Evolutionary conservation across 1,284 basidiomycete species (phyloP).

Genomic region (Pyrrhoderma lamaoense): DNA sequence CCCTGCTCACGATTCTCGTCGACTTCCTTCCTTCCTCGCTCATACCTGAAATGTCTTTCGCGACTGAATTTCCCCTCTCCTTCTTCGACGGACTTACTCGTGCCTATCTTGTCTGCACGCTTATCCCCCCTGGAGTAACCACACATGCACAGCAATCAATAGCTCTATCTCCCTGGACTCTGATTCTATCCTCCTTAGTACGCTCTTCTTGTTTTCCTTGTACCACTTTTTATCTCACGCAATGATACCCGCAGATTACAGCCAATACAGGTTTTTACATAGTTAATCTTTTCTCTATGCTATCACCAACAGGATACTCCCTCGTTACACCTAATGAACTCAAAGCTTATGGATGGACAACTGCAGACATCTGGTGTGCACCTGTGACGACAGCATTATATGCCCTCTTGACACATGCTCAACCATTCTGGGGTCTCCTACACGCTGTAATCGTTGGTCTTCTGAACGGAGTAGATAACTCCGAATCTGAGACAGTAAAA

Average conservation of each 20-base stretch:
- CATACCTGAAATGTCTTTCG: constrained; percentile 45
- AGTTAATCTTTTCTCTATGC: constrained; percentile 58
- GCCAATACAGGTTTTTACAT: constrained; percentile 72
- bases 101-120: constrained; percentile 60
- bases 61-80: constrained; percentile 56
- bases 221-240: neutral
- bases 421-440: constrained; percentile 65
- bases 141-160: constrained; percentile 41
- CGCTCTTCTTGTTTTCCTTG: constrained; percentile 22
- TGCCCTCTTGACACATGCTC: constrained; percentile 68
- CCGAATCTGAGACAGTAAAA: neutral
- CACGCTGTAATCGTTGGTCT: constrained; percentile 37
- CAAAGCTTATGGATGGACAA: constrained; percentile 66
- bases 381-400: constrained; percentile 61
- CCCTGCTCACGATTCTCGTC: constrained; percentile 48
- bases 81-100: constrained; percentile 63
- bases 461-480: neutral
- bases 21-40: constrained; percentile 41
- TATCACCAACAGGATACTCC: constrained; percentile 54
- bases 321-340: constrained; percentile 65
- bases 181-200: constrained; percentile 61
- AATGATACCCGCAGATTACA: constrained; percentile 11
- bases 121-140: constrained; percentile 59
- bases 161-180: constrained; percentile 60
- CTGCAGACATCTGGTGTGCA: constrained; percentile 68